These are phyloP conservation scores for Fomitopsis pinicola DNA, from an alignment of 1,284 basidiomycete genomes.

Conservation along the genomic window DNA sequence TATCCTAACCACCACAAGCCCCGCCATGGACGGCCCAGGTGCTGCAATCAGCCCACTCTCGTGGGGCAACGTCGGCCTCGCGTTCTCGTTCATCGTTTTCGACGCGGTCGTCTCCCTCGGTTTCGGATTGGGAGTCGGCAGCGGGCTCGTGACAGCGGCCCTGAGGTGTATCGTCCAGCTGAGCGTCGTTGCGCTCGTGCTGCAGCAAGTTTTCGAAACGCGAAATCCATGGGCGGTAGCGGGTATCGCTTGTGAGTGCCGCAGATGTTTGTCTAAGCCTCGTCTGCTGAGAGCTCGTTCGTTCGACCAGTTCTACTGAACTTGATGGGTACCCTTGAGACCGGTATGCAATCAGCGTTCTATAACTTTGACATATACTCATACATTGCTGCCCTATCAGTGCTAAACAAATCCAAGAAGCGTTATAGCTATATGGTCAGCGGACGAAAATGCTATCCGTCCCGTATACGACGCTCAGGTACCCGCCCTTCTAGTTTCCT, in stretches of 20 bases:
- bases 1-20: background rate
- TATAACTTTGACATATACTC: slow-evolving; percentile 22
- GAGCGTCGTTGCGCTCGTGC: slow-evolving; percentile 61
- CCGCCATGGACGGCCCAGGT: slow-evolving; percentile 14
- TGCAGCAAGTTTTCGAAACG: slow-evolving; percentile 73
- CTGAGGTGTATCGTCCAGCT: slow-evolving; percentile 76
- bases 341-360: slow-evolving; percentile 34
- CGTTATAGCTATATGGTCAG: slow-evolving; percentile 72
- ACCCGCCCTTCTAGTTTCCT: slow-evolving; percentile 47
- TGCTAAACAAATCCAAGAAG: slow-evolving; percentile 71
- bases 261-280: no score
- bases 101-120: slow-evolving; percentile 57
- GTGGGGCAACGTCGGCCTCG: slow-evolving; percentile 72
- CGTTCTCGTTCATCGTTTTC: slow-evolving; percentile 68
- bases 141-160: slow-evolving; percentile 65
- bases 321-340: slow-evolving; percentile 66
- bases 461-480: no score
- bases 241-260: slow-evolving; percentile 61
- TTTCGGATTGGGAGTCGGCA: slow-evolving; percentile 67
- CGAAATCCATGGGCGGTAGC: slow-evolving; percentile 72
- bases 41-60: slow-evolving; percentile 33
- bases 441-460: background rate
- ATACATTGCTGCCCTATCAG: slow-evolving; percentile 17
- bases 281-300: background rate
- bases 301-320: slow-evolving; percentile 54